Conservation (phyloP, 2,329 filamentous ascomycete genomes). For the Xylariales sp. region DNA sequence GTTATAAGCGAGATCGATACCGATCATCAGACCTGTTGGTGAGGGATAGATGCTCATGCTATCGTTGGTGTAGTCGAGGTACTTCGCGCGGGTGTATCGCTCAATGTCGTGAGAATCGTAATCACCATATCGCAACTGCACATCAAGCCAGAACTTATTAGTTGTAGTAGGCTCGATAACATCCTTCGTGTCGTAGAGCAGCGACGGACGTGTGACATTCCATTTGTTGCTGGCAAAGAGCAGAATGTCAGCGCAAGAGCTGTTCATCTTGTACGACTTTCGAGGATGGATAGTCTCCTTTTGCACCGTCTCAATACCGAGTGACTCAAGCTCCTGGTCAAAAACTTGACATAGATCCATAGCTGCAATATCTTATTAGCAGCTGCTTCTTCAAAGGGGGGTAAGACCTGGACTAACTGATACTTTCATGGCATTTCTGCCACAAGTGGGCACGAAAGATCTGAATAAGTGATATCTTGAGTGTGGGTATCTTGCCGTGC, state of each 20-base stretch:
- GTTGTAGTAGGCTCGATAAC: constrained; percentile 89
- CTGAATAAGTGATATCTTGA: constrained; percentile 97
- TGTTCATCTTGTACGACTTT: constrained; percentile 99
- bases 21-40: constrained; percentile 94
- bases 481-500: constrained; percentile 95
- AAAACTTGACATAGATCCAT: constrained; percentile 99
- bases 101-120: constrained; percentile 99
- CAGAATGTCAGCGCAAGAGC: constrained; percentile 93
- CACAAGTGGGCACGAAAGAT: constrained; percentile 99
- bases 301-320: constrained; percentile 95
- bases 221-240: constrained; percentile 98
- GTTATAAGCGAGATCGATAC: constrained; percentile 96
- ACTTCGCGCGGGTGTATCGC: constrained; percentile 94
- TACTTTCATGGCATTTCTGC: constrained; percentile 95
- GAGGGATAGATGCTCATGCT: constrained; percentile 99
- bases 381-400: no score
- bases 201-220: constrained; percentile 91
- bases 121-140: constrained; percentile 93
- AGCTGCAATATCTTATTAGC: constrained; percentile 38
- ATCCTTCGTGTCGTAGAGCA: constrained; percentile 95
- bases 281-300: constrained; percentile 98
- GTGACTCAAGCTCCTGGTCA: constrained; percentile 90
- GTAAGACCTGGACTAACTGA: no score
- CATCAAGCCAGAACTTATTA: constrained; percentile 99
- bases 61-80: constrained; percentile 97